Conservation (phyloP, 345 rosid species). For the Gossypium anomalum region DNA sequence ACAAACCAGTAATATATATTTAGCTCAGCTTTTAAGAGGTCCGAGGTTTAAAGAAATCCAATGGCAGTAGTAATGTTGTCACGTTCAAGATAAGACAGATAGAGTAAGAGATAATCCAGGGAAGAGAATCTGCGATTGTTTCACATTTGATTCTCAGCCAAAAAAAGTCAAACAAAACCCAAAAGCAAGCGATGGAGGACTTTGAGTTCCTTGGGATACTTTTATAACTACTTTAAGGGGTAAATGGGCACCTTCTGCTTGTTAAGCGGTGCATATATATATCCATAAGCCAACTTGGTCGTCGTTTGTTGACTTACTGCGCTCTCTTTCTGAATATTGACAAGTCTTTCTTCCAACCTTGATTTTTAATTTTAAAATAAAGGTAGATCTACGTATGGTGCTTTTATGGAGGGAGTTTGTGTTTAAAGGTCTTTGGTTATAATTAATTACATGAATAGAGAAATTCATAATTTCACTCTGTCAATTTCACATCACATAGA, state of each 20-base stretch:
- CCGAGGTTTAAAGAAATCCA: constrained; percentile 1
- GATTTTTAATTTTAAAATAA: too few species aligned
- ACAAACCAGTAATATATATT: too few species aligned
- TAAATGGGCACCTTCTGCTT: too few species aligned
- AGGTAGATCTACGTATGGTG: too few species aligned
- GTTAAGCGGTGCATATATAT: too few species aligned
- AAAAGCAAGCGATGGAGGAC: neutral
- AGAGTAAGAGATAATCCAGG: neutral
- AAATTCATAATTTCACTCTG: too few species aligned
- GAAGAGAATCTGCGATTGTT: constrained; percentile 7
- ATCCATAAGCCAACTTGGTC: neutral
- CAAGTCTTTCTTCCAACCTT: too few species aligned
- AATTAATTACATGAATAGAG: too few species aligned
- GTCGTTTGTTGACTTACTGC: constrained; percentile 1
- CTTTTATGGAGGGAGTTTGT: too few species aligned
- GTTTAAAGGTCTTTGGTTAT: too few species aligned
- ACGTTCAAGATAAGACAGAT: neutral
- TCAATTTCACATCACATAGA: neutral
- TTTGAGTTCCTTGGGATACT: neutral
- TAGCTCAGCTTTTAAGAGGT: neutral
- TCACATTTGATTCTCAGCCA: neutral
- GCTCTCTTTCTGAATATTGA: neutral
- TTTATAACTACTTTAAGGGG: neutral
- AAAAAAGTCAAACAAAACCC: neutral
- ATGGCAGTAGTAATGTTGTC: neutral